Evolutionary conservation across 2,329 filamentous ascomycete species (phyloP).

Genomic region (Aspergillus glaucus): DNA sequence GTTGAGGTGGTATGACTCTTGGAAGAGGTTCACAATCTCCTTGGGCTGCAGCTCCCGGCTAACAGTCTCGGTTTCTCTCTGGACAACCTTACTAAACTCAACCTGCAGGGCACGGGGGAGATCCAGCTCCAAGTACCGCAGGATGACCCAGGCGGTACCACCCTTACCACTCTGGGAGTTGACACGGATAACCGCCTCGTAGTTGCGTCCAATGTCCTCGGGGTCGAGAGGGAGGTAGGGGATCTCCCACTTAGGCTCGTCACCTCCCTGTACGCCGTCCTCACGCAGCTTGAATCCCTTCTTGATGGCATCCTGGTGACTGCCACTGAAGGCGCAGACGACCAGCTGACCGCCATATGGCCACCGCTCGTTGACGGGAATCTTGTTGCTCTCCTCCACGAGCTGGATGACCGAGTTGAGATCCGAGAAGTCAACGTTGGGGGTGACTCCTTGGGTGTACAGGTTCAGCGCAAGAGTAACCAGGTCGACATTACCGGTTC

Average conservation of each 20-base stretch:
- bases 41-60: slow-evolving; percentile 75
- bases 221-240: slow-evolving; percentile 93
- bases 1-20: slow-evolving; percentile 77
- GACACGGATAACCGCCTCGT: slow-evolving; percentile 95
- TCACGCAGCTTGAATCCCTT: slow-evolving; percentile 70
- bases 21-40: slow-evolving; percentile 85
- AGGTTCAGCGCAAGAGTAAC: slow-evolving; percentile 89
- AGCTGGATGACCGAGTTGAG: slow-evolving; percentile 78
- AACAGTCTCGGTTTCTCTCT: slow-evolving; percentile 69
- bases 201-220: slow-evolving; percentile 88
- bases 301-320: slow-evolving; percentile 94
- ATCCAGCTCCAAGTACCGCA: slow-evolving; percentile 81
- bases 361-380: slow-evolving; percentile 80
- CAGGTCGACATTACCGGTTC: slow-evolving; percentile 91
- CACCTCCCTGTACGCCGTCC: slow-evolving; percentile 49
- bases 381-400: slow-evolving; percentile 90
- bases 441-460: slow-evolving; percentile 85
- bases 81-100: slow-evolving; percentile 82
- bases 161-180: slow-evolving; percentile 96
- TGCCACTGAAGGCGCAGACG: slow-evolving; percentile 86
- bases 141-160: slow-evolving; percentile 89
- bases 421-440: slow-evolving; percentile 85
- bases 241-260: slow-evolving; percentile 72
- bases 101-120: slow-evolving; percentile 87
- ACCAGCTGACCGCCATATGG: slow-evolving; percentile 89